Evolutionary conservation across 176 grass and related monocot species (phyloP).

Genomic region (Zizania latifolia): DNA sequence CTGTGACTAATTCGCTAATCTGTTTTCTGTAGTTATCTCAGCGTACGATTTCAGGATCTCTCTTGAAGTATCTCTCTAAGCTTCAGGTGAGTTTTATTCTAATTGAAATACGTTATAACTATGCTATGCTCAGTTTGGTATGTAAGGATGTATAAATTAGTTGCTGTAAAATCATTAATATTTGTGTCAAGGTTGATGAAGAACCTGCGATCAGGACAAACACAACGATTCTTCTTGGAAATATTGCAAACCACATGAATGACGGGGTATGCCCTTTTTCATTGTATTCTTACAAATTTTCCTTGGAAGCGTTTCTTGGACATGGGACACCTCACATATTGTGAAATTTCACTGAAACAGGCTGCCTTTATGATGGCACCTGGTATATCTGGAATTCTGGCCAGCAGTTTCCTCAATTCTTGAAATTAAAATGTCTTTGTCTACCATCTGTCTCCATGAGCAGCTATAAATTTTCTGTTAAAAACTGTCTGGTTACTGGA

Average conservation of each 20-base stretch:
- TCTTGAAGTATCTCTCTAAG: slow-evolving; percentile 99
- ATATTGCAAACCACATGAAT: slow-evolving; percentile 96
- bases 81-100: slow-evolving; percentile 63
- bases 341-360: neutral
- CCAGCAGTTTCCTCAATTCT: neutral
- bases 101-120: slow-evolving; percentile 3
- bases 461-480: slow-evolving; percentile 8
- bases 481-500: slow-evolving; percentile 7
- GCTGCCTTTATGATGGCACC: neutral
- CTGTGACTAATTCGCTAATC: slow-evolving; percentile 16
- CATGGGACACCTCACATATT: neutral
- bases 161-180: slow-evolving; percentile 19
- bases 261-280: slow-evolving; percentile 65
- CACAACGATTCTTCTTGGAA: slow-evolving; percentile 97
- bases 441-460: slow-evolving; percentile 4
- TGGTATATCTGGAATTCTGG: neutral
- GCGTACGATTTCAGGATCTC: slow-evolving; percentile 89
- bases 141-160: neutral
- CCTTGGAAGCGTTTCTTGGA: slow-evolving; percentile 13
- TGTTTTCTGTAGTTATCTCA: slow-evolving; percentile 84
- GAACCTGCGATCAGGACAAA: slow-evolving; percentile 94
- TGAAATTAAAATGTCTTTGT: neutral
- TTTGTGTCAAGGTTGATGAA: slow-evolving; percentile 82
- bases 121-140: neutral
- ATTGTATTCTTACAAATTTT: slow-evolving; percentile 14